Evolutionary conservation across 2,329 filamentous ascomycete genomes (phyloP).

Genomic region (Allantophomopsis lycopodina): DNA sequence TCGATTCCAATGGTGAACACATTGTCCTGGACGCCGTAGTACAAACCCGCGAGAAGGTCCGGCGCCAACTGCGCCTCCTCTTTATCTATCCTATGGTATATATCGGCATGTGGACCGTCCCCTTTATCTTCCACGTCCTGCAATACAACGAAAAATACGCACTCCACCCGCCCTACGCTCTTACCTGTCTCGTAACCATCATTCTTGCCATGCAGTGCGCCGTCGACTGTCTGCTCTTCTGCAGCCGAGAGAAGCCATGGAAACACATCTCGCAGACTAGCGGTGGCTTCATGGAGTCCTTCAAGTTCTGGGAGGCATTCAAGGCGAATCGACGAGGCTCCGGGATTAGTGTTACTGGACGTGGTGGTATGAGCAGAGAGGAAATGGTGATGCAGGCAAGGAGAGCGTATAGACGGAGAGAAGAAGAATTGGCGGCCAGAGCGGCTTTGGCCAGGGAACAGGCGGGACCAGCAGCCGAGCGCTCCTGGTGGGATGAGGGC

Average conservation of each 20-base stretch:
- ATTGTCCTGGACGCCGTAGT: conserved; percentile 21
- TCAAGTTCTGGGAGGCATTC: conserved; percentile 16
- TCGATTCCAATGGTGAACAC: conserved; percentile 14
- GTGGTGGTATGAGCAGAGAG: conserved; percentile 32
- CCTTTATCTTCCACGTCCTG: conserved; percentile 51
- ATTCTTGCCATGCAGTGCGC: conserved; percentile 52
- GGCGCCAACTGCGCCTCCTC: conserved; percentile 54
- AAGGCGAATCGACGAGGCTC: conserved; percentile 5
- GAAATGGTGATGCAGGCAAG: conserved; percentile 37
- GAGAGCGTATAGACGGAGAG: conserved; percentile 31
- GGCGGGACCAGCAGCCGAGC: neutral
- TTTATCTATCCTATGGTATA: conserved; percentile 70
- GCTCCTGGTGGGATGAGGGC: neutral
- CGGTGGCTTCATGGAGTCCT: conserved; percentile 19
- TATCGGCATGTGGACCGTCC: conserved; percentile 57
- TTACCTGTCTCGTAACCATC: conserved; percentile 39
- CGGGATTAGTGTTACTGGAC: conserved; percentile 8
- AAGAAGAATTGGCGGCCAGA: conserved; percentile 28
- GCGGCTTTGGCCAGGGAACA: conserved; percentile 6
- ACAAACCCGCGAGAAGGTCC: conserved; percentile 36
- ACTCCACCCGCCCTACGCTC: conserved; percentile 35
- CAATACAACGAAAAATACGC: conserved; percentile 39
- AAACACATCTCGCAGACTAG: conserved; percentile 31
- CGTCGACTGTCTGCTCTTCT: conserved; percentile 56
- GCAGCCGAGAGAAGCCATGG: conserved; percentile 60